Base-by-base conservation (phyloP, 108 stramenopile species). In the Cylindrotheca closterium region DNA sequence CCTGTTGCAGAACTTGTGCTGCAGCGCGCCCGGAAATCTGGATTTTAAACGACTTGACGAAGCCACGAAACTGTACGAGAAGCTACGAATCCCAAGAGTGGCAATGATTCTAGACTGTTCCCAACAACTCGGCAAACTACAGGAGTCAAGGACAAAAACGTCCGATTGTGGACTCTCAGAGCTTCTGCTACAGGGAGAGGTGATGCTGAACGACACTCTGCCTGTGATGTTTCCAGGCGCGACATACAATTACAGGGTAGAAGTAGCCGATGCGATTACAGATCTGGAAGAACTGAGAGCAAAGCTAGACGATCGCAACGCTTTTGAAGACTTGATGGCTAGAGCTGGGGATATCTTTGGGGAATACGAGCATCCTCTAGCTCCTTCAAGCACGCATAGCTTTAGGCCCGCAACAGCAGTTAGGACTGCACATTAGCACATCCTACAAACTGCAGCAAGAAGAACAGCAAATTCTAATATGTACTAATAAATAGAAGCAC, bases 1-100 rank as follows among this genome's bases (percentile, higher is more conserved):
- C 2, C 51, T 83, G 0, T 53, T 86, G 7, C 47, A 58, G 10
- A 28, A 64, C 1, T 74, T 58, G 31, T 78, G 52, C 37, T 83
- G 76, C 30, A 19, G 21, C 1, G 27, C 47, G 26, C 22, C 46
- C 7, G 60, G 33, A 8, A 18, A 7, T 21, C 18, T 49, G 26
- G 28, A 49, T 62, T 29, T 62, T 7, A 15, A 4, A 7, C 10
- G 37, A 8, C 7, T 62, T 7, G 60, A 17, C 7, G 33, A 28
- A n/a, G 85, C 82, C 18, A 69, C 79, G 68, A 2, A 55, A 50
- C 33, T 69, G 7, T 87, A 87, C 51, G 78, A 87, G 51, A 28
- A 55, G n/a, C 42, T 87, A 2, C 76, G 85, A 21, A 67, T 87
- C 3, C 55, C 63, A 15, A 68, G 85, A 23, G 76, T 80, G 27